Evolutionary conservation across 1,284 basidiomycete species (phyloP).

Genomic region (Amylostereum chailletii): DNA sequence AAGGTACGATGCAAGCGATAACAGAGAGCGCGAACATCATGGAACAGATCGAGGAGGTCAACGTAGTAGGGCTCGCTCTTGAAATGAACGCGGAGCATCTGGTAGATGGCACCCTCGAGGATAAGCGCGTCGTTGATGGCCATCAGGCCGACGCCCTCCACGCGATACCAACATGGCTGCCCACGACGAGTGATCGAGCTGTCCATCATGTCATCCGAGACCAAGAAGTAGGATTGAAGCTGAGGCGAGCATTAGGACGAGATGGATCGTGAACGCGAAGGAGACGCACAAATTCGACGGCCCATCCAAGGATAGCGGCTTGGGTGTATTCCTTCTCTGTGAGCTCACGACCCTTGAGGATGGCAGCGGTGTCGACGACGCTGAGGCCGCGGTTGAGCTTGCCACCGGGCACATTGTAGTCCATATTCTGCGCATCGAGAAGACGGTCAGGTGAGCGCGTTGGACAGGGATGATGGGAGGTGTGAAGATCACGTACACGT

Average conservation of each 20-base stretch:
- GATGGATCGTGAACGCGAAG: background rate
- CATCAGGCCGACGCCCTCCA: slow-evolving; percentile 72
- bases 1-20: background rate
- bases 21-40: slow-evolving; percentile 44
- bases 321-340: slow-evolving; percentile 83
- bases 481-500: slow-evolving; percentile 36
- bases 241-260: slow-evolving; percentile 22
- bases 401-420: slow-evolving; percentile 93
- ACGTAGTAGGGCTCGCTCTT: slow-evolving; percentile 77
- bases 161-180: slow-evolving; percentile 95
- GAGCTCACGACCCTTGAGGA: slow-evolving; percentile 66
- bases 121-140: slow-evolving; percentile 98
- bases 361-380: slow-evolving; percentile 90
- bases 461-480: background rate
- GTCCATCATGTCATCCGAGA: slow-evolving; percentile 99
- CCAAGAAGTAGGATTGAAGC: slow-evolving; percentile 98
- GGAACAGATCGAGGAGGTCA: slow-evolving; percentile 87
- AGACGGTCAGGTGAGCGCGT: background rate
- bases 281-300: slow-evolving; percentile 80
- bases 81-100: slow-evolving; percentile 86
- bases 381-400: slow-evolving; percentile 96
- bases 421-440: slow-evolving; percentile 57
- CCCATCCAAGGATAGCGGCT: slow-evolving; percentile 92
- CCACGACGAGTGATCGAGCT: slow-evolving; percentile 88
- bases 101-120: slow-evolving; percentile 93